Conservation (phyloP, 495 filamentous ascomycete genomes). For the Neurospora sublineolata region DNA sequence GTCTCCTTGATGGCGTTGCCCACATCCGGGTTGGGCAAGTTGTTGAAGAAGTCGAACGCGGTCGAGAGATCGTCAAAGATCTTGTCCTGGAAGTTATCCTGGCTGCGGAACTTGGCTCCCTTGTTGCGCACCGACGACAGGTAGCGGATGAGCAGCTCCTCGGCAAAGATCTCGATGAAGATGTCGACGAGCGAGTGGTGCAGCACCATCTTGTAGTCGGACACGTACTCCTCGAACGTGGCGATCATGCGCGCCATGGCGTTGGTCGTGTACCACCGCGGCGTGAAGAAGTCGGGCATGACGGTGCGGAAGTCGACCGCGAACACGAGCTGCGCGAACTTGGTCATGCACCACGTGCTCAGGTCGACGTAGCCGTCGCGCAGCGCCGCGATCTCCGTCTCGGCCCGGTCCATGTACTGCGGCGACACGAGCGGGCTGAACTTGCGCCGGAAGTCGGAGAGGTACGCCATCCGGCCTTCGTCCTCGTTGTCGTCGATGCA, state of each 20-base stretch:
- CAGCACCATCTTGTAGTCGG: conserved; percentile 69
- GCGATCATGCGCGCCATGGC: conserved; percentile 80
- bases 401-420: conserved; percentile 61
- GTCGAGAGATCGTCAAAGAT: conserved; percentile 81
- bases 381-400: conserved; percentile 59
- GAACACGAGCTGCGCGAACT: conserved; percentile 78
- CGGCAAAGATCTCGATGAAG: conserved; percentile 77
- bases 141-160: conserved; percentile 79
- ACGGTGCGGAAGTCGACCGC: conserved; percentile 70
- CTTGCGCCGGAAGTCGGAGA: conserved; percentile 69
- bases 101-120: conserved; percentile 74
- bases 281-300: conserved; percentile 81
- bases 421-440: conserved; percentile 68
- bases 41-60: conserved; percentile 67
- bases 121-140: conserved; percentile 81
- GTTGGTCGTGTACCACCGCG: conserved; percentile 70
- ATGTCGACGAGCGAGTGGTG: conserved; percentile 82
- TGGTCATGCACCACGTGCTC: conserved; percentile 76
- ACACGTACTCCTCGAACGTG: conserved; percentile 88
- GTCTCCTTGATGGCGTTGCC: conserved; percentile 63
- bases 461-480: conserved; percentile 58
- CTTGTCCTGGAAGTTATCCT: conserved; percentile 76
- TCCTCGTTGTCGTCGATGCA: conserved; percentile 85
- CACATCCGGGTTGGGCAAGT: conserved; percentile 36
- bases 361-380: conserved; percentile 89